These are phyloP conservation scores for Rugonectria rugulosa DNA, from an alignment of 2,329 filamentous ascomycete species.

Conservation along the genomic window DNA sequence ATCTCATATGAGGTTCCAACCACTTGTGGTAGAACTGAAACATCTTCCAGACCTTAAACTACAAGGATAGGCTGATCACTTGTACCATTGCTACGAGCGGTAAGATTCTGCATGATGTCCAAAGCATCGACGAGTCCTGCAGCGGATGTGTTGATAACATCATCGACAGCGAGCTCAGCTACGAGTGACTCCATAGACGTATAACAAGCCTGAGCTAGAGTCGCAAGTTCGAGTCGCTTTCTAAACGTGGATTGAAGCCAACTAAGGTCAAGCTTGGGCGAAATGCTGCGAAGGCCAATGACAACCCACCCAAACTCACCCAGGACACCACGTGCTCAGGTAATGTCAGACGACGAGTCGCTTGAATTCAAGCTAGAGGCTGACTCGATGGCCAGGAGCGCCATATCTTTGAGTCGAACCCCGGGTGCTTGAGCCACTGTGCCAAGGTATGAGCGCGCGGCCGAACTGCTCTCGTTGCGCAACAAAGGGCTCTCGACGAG, in stretches of 20 bases:
- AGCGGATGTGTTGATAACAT: background rate
- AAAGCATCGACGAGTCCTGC: background rate
- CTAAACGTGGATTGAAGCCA: background rate
- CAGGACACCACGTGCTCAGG: background rate
- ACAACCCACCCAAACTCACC: background rate
- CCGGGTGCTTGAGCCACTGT: background rate
- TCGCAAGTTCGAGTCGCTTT: slow-evolving; percentile 1
- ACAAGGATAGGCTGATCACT: background rate
- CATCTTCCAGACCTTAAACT: background rate
- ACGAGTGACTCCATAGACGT: background rate
- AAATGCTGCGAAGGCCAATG: background rate
- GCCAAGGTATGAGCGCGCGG: too few relatives aligned
- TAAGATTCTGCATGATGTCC: background rate
- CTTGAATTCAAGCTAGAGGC: background rate
- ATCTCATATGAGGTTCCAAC: background rate
- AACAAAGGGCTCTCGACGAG: slow-evolving; percentile 14
- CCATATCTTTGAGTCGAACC: background rate
- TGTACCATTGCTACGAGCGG: background rate
- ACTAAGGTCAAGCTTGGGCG: background rate
- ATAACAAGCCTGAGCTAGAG: background rate
- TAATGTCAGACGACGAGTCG: background rate
- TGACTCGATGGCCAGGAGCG: background rate
- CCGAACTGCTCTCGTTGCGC: too few relatives aligned
- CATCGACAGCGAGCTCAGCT: background rate
- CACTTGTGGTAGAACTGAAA: background rate